Base-by-base conservation (phyloP, 768 basidiomycete genomes). In the Mycena crocata region DNA sequence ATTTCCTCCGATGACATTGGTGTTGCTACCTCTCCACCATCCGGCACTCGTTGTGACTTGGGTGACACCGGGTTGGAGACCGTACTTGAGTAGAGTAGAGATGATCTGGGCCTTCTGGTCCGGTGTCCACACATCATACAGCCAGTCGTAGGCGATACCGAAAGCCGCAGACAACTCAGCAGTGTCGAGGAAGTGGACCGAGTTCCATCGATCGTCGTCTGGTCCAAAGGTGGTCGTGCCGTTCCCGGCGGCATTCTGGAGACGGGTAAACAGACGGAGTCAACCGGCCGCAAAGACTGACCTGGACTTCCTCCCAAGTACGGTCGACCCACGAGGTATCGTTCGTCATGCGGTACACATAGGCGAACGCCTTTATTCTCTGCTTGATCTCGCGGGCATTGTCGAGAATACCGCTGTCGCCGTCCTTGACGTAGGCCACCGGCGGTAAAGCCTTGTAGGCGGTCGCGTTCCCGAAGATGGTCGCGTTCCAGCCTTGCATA, bases 121-220 rank as follows among this genome's bases (percentile, higher is more conserved):
- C 28, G 84, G 80, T 21, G 87, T 86, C 93, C 92, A 97, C 57
- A 86, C 81, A 57, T 96, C 92, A 77, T 98, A 91, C 30, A 99
- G 76, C 98, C 98, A 99, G 75, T 99, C 98, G 74, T 99, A 99
- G 0, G 91, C 98, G 67, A 96, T 92, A 35, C 86, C 98, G 74
- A 90, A 99, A 7, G 94, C 96, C 24, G 92, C 89, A 21, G 89
- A 89, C 68, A 98, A 84, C 78, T 98, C 97, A 14, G 91, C 96
- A 23, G 88, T 82, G 77, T 97, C 97, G 52, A 99, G 90, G 88
- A 98, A 99, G 79, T 99, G 98, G 1, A 37, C 69, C 6, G 90
- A 84, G 80, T 99, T 97, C 97, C 98, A 99, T 73, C 82, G 87
- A 63, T 87, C 85, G 55, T 82, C 39, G 7, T 80, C 79, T 3